Evolutionary conservation across 2,329 filamentous ascomycete genomes (phyloP).

Genomic region (Lachnum nothofagi): DNA sequence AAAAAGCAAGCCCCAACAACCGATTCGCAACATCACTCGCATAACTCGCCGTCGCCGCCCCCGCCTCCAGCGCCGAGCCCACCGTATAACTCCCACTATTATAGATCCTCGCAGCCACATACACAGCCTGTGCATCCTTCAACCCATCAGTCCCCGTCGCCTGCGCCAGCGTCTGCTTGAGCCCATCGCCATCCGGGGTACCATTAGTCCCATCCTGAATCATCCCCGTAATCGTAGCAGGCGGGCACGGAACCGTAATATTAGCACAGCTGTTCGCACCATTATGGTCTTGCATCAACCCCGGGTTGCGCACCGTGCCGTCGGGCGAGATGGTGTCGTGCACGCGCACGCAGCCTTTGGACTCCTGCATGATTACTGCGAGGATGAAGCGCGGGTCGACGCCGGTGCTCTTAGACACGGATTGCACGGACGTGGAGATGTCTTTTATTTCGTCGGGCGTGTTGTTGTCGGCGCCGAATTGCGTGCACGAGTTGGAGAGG

Average conservation of each 20-base stretch:
- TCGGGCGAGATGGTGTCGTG: constrained; percentile 9
- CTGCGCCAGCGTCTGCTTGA: constrained; percentile 31
- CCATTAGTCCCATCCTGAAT: constrained; percentile 36
- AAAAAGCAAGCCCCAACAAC: neutral
- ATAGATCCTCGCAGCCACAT: constrained; percentile 37
- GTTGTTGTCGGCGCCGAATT: neutral
- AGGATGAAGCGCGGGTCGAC: constrained; percentile 32
- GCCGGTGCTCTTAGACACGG: neutral
- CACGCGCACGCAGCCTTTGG: constrained; percentile 25
- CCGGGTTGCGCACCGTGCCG: constrained; percentile 7
- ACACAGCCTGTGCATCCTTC: constrained; percentile 26
- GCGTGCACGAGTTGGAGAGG: neutral
- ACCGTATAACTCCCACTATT: constrained; percentile 37
- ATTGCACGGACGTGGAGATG: constrained; percentile 3
- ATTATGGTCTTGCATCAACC: constrained; percentile 25
- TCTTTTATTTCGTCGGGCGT: constrained; percentile 3
- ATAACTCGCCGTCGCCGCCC: constrained; percentile 16
- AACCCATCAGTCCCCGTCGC: constrained; percentile 16
- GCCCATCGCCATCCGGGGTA: constrained; percentile 31
- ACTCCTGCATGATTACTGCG: constrained; percentile 32
- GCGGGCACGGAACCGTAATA: constrained; percentile 4
- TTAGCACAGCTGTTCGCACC: constrained; percentile 4
- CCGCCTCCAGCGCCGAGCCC: constrained; percentile 18
- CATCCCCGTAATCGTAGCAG: constrained; percentile 27
- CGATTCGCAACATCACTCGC: constrained; percentile 14